Evolutionary conservation across 2,329 filamentous ascomycete genomes (phyloP).

Genomic region (Arthrobotrys sinensis): DNA sequence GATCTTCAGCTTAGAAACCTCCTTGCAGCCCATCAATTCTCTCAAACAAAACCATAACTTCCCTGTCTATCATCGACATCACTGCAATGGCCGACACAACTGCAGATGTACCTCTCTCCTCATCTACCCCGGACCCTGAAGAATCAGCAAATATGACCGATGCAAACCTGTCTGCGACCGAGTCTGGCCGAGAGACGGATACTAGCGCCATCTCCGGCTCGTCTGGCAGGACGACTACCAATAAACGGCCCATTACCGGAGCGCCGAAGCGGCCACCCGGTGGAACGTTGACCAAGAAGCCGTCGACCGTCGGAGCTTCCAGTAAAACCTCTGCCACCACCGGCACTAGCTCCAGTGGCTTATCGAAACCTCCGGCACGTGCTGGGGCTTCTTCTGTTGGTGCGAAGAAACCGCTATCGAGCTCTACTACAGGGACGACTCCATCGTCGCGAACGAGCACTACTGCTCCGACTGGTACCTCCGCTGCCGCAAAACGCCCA

Average conservation of each 20-base stretch:
- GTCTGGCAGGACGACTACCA: conserved; percentile 51
- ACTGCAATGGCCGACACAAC: conserved; percentile 46
- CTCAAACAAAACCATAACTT: not conserved
- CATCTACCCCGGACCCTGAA: conserved; percentile 55
- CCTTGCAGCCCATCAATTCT: not conserved
- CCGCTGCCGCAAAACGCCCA: conserved; percentile 36
- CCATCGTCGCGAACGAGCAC: conserved; percentile 41
- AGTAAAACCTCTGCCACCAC: conserved; percentile 31
- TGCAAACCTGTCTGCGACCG: conserved; percentile 49
- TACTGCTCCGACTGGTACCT: conserved; percentile 2
- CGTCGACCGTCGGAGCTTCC: conserved; percentile 47
- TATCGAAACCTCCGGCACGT: conserved; percentile 53
- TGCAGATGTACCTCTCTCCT: conserved; percentile 47
- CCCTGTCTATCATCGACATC: not conserved
- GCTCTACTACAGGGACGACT: conserved; percentile 22
- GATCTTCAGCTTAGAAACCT: too few species aligned
- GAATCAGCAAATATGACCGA: conserved; percentile 40
- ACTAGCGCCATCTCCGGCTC: conserved; percentile 50
- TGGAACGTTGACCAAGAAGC: conserved; percentile 59
- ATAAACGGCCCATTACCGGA: conserved; percentile 42
- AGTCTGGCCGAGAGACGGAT: conserved; percentile 53
- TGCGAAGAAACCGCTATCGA: conserved; percentile 35
- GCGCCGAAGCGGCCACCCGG: conserved; percentile 56
- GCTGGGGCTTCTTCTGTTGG: conserved; percentile 20
- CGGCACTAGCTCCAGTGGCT: conserved; percentile 28